Evolutionary conservation across 768 basidiomycete genomes (phyloP), one percentile per base, ranked within the genome.

Genomic region (Russula dissimulans): DNA sequence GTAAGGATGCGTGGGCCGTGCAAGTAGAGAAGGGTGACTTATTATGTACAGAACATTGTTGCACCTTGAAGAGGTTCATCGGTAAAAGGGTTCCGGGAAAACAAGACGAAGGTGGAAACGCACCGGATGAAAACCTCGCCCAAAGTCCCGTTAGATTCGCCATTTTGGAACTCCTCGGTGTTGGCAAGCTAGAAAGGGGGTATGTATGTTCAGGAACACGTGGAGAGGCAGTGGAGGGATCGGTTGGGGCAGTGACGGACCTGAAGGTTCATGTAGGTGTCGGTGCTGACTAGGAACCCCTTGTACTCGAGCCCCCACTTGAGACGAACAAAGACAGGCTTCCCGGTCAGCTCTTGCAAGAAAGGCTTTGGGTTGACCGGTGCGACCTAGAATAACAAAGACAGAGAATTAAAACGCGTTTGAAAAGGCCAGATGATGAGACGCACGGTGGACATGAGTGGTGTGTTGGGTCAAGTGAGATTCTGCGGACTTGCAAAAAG

Each of bases 281-380:
- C 97, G 7, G 97, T 97, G 69, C 91, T 95, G 66, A 99, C 97
- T 64, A 99, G 81, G 77, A 97, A 99, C 45, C 97, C 97, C 78
- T 94, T 97, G 81, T 98, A 98, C 71, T 98, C 94, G 53, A 97
- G 80, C 63, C 97, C 97, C 97, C 97, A 99, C 78, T 99, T 99
- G 69, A 99, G 83, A 61, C 85, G 84, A 64, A 98, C 97, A 69
- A 85, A 90, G 47, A 98, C 91, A 42, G 89, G 87, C 78, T 99
- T 97, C 64, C 97, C 97, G 31, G 97, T 97, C 66, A 98, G 85
- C 72, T 97, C 95, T 77, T 97, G 94, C 69, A 99, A 81, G 78
- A 98, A 98, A 6, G 97, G 97, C 77, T 98, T 98, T 22, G 97
- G 97, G 76, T 99, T 99, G 69, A 98, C 92, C 66, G 95, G 95